These are phyloP conservation scores for Malassezia yamatoensis DNA, from an alignment of 1,284 basidiomycete species.

Conservation along the genomic window DNA sequence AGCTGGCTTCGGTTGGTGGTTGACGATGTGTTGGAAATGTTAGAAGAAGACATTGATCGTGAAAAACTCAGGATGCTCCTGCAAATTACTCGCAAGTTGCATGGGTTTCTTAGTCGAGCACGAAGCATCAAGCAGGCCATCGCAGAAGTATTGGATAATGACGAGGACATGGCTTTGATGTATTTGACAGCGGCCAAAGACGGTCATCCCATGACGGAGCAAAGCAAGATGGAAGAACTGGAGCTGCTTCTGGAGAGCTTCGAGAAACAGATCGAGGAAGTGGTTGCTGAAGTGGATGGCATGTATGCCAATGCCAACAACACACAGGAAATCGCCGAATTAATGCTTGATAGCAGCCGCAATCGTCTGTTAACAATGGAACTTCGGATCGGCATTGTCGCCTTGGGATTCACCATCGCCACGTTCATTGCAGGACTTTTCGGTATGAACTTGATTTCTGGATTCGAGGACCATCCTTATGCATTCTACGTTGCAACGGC, in stretches of 20 bases:
- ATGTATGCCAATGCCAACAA: slow-evolving; percentile 59
- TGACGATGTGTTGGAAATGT: slow-evolving; percentile 22
- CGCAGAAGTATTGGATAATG: slow-evolving; percentile 35
- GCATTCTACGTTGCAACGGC: slow-evolving; percentile 27
- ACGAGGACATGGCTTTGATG: slow-evolving; percentile 69
- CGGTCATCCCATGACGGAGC: slow-evolving; percentile 13
- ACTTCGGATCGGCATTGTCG: slow-evolving; percentile 80
- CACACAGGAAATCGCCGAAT: slow-evolving; percentile 92
- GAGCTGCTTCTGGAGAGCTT: slow-evolving; percentile 88
- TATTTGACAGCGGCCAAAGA: slow-evolving; percentile 54
- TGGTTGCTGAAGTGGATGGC: slow-evolving; percentile 30
- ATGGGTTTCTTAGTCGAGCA: slow-evolving; percentile 25
- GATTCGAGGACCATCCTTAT: slow-evolving; percentile 29
- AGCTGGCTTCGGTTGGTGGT: slow-evolving; percentile 28
- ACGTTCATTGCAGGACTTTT: slow-evolving; percentile 85
- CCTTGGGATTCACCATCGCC: slow-evolving; percentile 81
- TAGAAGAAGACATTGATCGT: slow-evolving; percentile 40
- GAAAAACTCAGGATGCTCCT: slow-evolving; percentile 35
- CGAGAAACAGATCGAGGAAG: slow-evolving; percentile 58
- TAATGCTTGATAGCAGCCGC: slow-evolving; percentile 90
- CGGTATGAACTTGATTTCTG: slow-evolving; percentile 65
- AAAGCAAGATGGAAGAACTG: slow-evolving; percentile 57
- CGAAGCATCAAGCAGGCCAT: slow-evolving; percentile 32
- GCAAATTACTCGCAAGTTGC: slow-evolving; percentile 33
- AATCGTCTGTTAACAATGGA: slow-evolving; percentile 85